Base-by-base conservation (phyloP, 257 asterid species). In the Nicotiana attenuata region DNA sequence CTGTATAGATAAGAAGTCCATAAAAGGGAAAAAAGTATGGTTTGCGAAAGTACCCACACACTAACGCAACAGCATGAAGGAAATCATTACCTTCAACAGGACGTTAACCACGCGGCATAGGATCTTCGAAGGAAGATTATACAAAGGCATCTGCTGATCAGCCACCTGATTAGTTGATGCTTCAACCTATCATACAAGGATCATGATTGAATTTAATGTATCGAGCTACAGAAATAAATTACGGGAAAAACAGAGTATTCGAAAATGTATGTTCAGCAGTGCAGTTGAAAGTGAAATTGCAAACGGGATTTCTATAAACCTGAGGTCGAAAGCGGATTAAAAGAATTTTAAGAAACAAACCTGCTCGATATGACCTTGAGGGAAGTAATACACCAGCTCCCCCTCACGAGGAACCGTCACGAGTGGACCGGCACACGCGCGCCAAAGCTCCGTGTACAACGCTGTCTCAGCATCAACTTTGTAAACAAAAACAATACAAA, bases 301-400 rank as follows among this genome's bases (percentile, higher is more conserved):
- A 79, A 2, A 80, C 8, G 5, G 3, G 15, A 64, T 26, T 61
- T 17, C 5, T 11, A 64, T 33, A 13, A 10, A 28, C 6, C 13
- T 24, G 20, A 3, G 14, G 9, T 20, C 3, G 33, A 69, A 45
- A 13, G 20, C 78, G 35, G 19, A 71, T 19, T 68, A 10, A 11
- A 69, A 69, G 56, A 3, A 28, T 22, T 41, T 2, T 1, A 15
- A 56, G 29, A 78, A 57, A 61, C 71, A 76, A 68, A 96, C 99
- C 98, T 96, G 99, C 80, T 96, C 99, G 65, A 94, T 91, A 89
- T 96, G 99, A 61, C 99, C 99, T 90, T 96, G 99, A 64, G 97
- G 99, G 73, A 96, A 96, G 81, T 96, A 96, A 83, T 82, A 96
- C 57, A 96, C 99, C 22, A 94, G 92, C 84, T 94, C 98, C 11